A percentile compares a stretch with the other conserved stretches of the same genome.
Evolutionary conservation across 768 basidiomycete species (phyloP).

Genomic region (Hericium rajendrae): DNA sequence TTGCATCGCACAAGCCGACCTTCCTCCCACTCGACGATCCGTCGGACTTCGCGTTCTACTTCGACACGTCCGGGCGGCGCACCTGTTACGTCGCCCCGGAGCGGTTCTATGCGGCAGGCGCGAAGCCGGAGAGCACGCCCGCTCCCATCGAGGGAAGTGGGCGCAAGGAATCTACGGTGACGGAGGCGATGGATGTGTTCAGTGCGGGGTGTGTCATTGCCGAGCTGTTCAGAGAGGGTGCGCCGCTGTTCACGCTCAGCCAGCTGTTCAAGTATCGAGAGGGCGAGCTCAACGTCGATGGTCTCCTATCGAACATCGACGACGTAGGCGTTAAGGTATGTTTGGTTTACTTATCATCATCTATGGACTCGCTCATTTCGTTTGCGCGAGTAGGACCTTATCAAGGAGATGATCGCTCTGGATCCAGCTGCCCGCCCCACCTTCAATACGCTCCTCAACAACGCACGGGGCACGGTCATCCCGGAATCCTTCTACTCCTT

Average conservation of each 20-base stretch:
- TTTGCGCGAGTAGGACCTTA: constrained; percentile 48
- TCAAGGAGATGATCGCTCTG: constrained; percentile 83
- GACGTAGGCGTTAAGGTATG: constrained; percentile 76
- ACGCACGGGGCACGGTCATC: constrained; percentile 69
- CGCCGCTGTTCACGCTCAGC: constrained; percentile 85
- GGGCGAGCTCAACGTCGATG: constrained; percentile 71
- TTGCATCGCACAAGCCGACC: constrained; percentile 91
- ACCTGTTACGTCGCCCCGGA: constrained; percentile 97
- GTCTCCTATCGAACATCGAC: constrained; percentile 62
- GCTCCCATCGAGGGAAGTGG: constrained; percentile 44
- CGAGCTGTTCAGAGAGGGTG: constrained; percentile 92
- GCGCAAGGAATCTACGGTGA: constrained; percentile 71
- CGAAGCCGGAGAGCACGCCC: constrained; percentile 35
- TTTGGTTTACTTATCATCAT: constrained; percentile 11
- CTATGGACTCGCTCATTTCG: neutral
- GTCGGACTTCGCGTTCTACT: constrained; percentile 95
- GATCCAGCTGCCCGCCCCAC: constrained; percentile 70
- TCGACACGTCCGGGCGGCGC: constrained; percentile 87
- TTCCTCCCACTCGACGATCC: constrained; percentile 94
- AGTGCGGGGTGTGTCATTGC: constrained; percentile 91
- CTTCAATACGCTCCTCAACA: constrained; percentile 71
- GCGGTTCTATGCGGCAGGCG: constrained; percentile 74
- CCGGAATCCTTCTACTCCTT: constrained; percentile 94
- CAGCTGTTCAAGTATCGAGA: constrained; percentile 92
- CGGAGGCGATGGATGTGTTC: constrained; percentile 97